phyloP scores from a whole-genome alignment of 2,329 filamentous ascomycete species.

The Fonsecaea nubica region DNA sequence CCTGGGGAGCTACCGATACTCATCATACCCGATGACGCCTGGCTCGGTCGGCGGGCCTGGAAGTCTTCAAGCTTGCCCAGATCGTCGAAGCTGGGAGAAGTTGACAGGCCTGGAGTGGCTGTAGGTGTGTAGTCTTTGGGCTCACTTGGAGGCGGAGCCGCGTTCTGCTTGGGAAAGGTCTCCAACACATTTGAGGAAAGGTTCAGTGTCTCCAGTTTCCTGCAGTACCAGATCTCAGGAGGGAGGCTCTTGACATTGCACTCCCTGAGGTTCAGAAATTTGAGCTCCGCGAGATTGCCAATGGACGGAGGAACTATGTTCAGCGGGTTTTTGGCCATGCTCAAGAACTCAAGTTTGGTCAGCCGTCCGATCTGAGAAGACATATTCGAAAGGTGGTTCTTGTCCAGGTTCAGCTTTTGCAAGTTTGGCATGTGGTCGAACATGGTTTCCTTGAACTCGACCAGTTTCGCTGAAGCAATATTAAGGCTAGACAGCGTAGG shows the following conservation, averaged over 20 bases:
- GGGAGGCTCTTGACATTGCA: constrained; percentile 92
- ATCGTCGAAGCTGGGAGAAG: constrained; percentile 78
- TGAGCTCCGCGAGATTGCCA: constrained; percentile 82
- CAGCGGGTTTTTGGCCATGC: constrained; percentile 89
- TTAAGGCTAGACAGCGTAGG: constrained; percentile 86
- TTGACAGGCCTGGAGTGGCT: constrained; percentile 58
- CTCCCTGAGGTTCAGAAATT: constrained; percentile 84
- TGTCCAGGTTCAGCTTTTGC: constrained; percentile 86
- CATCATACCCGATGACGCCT: constrained; percentile 76
- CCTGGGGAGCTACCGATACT: constrained; percentile 77
- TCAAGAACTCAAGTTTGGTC: constrained; percentile 84
- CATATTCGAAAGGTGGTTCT: constrained; percentile 92
- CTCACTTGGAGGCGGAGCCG: constrained; percentile 70
- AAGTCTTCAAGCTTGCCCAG: constrained; percentile 70
- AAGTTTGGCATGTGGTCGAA: constrained; percentile 88
- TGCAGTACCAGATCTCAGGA: constrained; percentile 94
- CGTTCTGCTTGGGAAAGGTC: constrained; percentile 81
- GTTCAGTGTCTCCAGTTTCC: constrained; percentile 87
- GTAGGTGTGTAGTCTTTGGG: constrained; percentile 53
- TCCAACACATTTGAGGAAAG: constrained; percentile 93
- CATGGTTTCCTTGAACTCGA: constrained; percentile 82
- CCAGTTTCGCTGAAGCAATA: constrained; percentile 87
- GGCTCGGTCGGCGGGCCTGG: constrained; percentile 76
- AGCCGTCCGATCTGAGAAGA: constrained; percentile 85
- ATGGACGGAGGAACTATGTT: constrained; percentile 85